Evolutionary conservation across 169 alveolate species (phyloP), one percentile per base, ranked within the genome.

Genomic region (Fabrea salina): DNA sequence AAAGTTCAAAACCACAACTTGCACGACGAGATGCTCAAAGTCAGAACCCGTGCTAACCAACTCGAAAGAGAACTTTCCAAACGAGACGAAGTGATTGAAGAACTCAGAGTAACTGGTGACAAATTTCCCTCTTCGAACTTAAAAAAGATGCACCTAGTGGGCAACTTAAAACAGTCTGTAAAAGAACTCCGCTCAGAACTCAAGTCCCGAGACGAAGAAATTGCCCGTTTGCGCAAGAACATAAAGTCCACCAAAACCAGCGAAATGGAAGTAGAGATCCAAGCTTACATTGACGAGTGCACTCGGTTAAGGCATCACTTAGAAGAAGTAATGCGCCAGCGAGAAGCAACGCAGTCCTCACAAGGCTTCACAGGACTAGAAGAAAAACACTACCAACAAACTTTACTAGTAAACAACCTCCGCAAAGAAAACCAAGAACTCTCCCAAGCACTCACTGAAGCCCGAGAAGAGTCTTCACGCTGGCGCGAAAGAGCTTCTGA

Each of bases 1-100:
- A 85, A 85, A 53, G 72, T 70, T 16, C 27, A 75, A 33, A 71
- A 53, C n/a, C 80, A 85, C 47, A 30, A n/a, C 35, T 19, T 85
- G n/a, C 64, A 81, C 41, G 86, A 75, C 43, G 91, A 85, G 32
- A 81, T 70, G 37, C 40, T 81, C 27, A 80, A 68, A 44, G 80
- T 81, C 16, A 64, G 61, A 59, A 85, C 91, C 19, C 61, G 53
- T n/a, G 33, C 81, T 5, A 47, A 56, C 7, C 67, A 59, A 40
- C 59, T 75, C 3, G 91, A 81, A 51, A 37, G 39, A n/a, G 87
- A 85, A 59, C 49, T 85, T 5, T 13, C 39, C 37, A 81, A 81
- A 37, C 59, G 75, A 64, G 87, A 85, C 32, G 54, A 68, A 11
- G 13, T 44, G 8, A 68, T 37, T 13, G 78, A 68, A 13, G 74